Evolutionary conservation across 2,329 filamentous ascomycete species (phyloP).

Genomic region (Botryotinia calthae): DNA sequence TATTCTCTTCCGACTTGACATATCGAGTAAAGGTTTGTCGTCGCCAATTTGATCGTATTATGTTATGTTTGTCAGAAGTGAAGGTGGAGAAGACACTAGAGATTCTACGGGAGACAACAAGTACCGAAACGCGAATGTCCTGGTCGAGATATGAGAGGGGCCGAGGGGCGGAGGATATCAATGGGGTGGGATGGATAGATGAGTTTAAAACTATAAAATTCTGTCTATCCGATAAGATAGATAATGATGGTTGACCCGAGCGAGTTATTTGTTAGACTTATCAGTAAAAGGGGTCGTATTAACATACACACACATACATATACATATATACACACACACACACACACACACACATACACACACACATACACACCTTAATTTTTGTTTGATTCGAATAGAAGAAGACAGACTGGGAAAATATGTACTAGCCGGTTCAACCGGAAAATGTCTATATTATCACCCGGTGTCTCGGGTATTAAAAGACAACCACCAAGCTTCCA

Average conservation of each 20-base stretch:
- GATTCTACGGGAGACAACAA: constrained; percentile 13
- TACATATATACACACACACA: background rate
- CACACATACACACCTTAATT: background rate
- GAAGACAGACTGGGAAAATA: background rate
- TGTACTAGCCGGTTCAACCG: background rate
- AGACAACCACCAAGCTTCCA: background rate
- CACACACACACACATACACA: too few relatives aligned
- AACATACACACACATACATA: background rate
- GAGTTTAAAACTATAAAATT: background rate
- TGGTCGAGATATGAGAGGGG: background rate
- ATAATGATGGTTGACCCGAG: background rate
- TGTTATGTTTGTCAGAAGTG: background rate
- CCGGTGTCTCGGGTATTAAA: constrained; percentile 6
- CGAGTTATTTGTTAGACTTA: background rate
- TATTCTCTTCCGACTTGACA: constrained; percentile 32
- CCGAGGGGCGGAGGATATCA: background rate
- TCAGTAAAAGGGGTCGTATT: background rate
- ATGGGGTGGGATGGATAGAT: background rate
- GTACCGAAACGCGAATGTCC: background rate
- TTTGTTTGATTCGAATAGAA: background rate
- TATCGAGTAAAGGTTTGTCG: background rate
- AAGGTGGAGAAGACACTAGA: background rate
- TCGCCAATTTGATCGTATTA: background rate
- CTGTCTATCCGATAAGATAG: background rate
- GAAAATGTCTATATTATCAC: constrained; percentile 1